Evolutionary conservation across 306 rosid genomes (phyloP).

Genomic region (Myrica gale): DNA sequence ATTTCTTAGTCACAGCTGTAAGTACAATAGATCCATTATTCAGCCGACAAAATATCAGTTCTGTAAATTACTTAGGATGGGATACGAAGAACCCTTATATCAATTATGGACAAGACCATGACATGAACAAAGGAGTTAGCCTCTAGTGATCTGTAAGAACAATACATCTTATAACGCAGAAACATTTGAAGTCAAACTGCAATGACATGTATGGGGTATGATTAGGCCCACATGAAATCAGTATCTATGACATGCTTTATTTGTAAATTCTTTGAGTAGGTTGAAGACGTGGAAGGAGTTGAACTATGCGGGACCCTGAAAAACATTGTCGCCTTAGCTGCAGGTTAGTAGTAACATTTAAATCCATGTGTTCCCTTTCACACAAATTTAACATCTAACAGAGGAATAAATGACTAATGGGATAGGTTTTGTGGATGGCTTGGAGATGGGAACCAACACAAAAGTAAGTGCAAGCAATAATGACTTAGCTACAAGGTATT

Average conservation of each 20-base stretch:
- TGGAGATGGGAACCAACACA: constrained; percentile 96
- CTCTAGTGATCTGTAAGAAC: neutral
- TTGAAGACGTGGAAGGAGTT: constrained; percentile 87
- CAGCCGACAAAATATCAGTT: neutral
- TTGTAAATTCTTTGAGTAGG: constrained; percentile 41
- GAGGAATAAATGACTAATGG: constrained; percentile 24
- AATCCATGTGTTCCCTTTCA: constrained; percentile 11
- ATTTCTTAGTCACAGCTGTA: constrained; percentile 75
- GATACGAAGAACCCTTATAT: neutral
- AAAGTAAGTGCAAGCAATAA: constrained; percentile 50
- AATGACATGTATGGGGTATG: neutral
- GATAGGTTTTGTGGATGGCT: constrained; percentile 93
- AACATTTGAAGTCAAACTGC: neutral
- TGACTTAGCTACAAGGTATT: constrained; percentile 12
- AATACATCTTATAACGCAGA: neutral
- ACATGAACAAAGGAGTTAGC: neutral
- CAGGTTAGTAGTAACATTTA: constrained; percentile 53
- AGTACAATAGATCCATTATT: constrained; percentile 33
- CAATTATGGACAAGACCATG: neutral
- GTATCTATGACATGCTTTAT: constrained; percentile 11
- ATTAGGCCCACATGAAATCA: neutral
- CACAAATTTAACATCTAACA: constrained; percentile 23
- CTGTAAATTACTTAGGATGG: neutral
- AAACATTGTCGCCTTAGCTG: constrained; percentile 85
- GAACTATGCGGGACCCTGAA: constrained; percentile 93